Base-by-base conservation (phyloP, 495 filamentous ascomycete genomes). In the Trichoderma parareesei region DNA sequence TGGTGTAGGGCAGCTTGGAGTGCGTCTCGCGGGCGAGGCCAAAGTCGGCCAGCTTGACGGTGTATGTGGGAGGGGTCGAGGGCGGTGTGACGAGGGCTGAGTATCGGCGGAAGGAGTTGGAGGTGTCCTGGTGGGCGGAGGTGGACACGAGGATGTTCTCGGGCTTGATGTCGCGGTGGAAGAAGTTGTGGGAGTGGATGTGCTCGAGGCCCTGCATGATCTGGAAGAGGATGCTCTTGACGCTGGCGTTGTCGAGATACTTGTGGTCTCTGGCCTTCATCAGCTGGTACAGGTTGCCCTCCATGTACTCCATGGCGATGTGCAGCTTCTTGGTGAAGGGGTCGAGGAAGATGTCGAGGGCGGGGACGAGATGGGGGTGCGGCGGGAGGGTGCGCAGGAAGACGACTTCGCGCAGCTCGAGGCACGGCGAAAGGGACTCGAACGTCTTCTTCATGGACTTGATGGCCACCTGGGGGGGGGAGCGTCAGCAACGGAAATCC, bases 371-470 rank as follows among this genome's bases (percentile, higher is more conserved):
- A 78, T 99, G 95, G 64, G 85, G 81, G 72, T 99, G 95, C 55
- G 82, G 77, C 0, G 95, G 95, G 16, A 99, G 77, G 13, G 92
- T 91, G 67, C 90, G 85, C 35, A 99, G 81, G 78, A 99, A 99
- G 73, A 98, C 92, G 62, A 99, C 95, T 74, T 99, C 95, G 65
- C 94, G 85, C 57, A 99, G 81, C 72, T 99, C 94, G 66, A 96
- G 74, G 73, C 95, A 98, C 48, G 90, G 90, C 33, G 81, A 77
- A 71, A 98, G 90, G 4, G 90, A 93, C 44, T 98, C 93, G 69
- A 98, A 99, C 0, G 90, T 91, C 84, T 99, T 99, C 83, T 99
- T 99, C 95, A 99, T 98, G 18, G 94, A 97, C 80, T 99, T 99
- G 73, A 99, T 97, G 3, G 94, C 94, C 69, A 98, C 92, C 94